These are phyloP conservation scores for Blepharisma undulans DNA, from an alignment of 169 alveolate species.

Conservation along the genomic window DNA sequence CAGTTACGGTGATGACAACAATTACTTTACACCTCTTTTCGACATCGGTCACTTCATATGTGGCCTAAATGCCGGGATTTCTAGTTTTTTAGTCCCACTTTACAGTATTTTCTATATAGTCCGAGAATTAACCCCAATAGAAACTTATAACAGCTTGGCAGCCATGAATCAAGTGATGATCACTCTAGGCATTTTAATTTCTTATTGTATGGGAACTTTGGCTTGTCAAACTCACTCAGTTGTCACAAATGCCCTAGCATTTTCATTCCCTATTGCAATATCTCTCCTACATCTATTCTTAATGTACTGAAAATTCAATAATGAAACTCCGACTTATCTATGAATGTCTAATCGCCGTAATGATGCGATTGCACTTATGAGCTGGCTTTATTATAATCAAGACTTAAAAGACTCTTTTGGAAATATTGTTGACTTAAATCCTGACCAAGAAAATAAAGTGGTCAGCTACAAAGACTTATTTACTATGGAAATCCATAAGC, in stretches of 20 bases:
- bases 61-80: constrained; percentile 17
- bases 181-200: background rate
- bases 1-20: background rate
- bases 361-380: background rate
- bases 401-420: background rate
- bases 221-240: background rate
- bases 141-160: background rate
- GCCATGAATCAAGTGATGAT: constrained; percentile 33
- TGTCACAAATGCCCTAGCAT: background rate
- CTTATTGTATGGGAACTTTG: background rate
- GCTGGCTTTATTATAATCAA: constrained; percentile 7
- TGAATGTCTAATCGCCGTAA: background rate
- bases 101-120: constrained; percentile 23
- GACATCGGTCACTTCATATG: background rate
- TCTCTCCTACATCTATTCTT: background rate
- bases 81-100: constrained; percentile 3
- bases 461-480: background rate
- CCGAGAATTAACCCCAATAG: background rate
- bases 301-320: background rate
- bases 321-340: constrained; percentile 21
- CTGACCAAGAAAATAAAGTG: background rate
- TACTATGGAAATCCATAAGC: background rate
- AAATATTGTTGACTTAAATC: background rate
- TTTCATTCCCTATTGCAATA: background rate
- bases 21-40: background rate